These are phyloP conservation scores for Lipomyces spencermartinsiae DNA, from an alignment of 805 yeast species.

Conservation along the genomic window DNA sequence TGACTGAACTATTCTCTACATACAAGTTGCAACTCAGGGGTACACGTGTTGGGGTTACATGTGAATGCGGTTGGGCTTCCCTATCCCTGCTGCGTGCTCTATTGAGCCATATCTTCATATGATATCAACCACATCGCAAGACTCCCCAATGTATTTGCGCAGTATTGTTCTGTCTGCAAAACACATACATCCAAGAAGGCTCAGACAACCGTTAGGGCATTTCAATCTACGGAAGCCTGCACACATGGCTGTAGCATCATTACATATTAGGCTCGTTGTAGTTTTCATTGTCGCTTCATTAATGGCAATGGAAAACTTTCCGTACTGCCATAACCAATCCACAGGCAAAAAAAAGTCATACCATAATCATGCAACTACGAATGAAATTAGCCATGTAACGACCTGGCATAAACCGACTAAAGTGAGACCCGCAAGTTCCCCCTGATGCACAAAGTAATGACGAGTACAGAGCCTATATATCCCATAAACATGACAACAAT, in stretches of 20 bases:
- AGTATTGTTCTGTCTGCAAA: neutral
- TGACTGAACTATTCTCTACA: neutral
- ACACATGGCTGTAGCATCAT: neutral
- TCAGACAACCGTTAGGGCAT: neutral
- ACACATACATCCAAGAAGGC: neutral
- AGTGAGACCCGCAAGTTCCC: neutral
- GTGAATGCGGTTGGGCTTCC: neutral
- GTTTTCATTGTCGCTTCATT: neutral
- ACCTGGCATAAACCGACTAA: too few species aligned
- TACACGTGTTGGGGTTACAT: neutral
- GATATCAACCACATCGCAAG: too few species aligned
- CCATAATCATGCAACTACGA: neutral
- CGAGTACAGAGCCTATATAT: neutral
- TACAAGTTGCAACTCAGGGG: neutral
- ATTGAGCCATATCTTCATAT: too few species aligned
- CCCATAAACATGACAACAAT: neutral
- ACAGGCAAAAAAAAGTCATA: neutral
- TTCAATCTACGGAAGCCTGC: too few species aligned
- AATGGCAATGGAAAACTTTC: too few species aligned
- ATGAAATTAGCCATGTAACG: neutral
- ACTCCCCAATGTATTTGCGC: neutral
- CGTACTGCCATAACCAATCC: neutral
- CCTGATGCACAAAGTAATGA: neutral
- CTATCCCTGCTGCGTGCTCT: neutral
- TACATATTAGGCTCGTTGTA: neutral